Conservation (phyloP, 2,329 filamentous ascomycete genomes). For the Metarhizium brunneum region DNA sequence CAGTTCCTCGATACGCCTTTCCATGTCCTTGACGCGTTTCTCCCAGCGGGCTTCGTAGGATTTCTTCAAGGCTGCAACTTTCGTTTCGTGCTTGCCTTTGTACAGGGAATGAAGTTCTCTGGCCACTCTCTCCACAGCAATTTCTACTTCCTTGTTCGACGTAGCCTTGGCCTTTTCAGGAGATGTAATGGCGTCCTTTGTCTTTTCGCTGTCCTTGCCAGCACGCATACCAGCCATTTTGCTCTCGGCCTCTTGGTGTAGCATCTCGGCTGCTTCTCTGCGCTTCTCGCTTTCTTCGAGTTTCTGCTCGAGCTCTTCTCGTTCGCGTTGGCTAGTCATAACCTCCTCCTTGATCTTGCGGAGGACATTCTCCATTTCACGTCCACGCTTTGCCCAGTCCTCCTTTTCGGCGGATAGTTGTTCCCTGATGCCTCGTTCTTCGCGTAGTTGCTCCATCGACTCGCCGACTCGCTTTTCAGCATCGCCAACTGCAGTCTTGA, state of each 20-base stretch:
- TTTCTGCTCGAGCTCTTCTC: slow-evolving; percentile 66
- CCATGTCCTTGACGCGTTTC: slow-evolving; percentile 74
- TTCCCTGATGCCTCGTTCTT: slow-evolving; percentile 63
- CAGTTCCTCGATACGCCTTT: slow-evolving; percentile 60
- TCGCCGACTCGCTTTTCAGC: slow-evolving; percentile 88
- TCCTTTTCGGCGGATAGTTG: slow-evolving; percentile 65
- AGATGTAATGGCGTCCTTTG: slow-evolving; percentile 14
- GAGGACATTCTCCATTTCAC: slow-evolving; percentile 77
- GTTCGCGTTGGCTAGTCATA: slow-evolving; percentile 66
- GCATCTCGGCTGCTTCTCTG: slow-evolving; percentile 62
- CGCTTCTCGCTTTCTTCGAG: slow-evolving; percentile 70
- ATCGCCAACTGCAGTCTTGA: slow-evolving; percentile 81
- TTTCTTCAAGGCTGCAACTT: slow-evolving; percentile 82
- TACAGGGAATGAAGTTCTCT: slow-evolving; percentile 87
- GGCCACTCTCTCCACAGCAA: slow-evolving; percentile 84
- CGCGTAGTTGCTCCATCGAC: slow-evolving; percentile 72
- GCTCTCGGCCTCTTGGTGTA: slow-evolving; percentile 67
- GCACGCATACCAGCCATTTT: slow-evolving; percentile 67
- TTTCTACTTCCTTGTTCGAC: slow-evolving; percentile 60
- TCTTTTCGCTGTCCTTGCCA: slow-evolving; percentile 37
- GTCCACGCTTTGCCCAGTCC: slow-evolving; percentile 74
- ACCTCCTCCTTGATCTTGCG: slow-evolving; percentile 76
- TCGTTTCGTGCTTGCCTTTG: slow-evolving; percentile 95
- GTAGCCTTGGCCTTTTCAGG: slow-evolving; percentile 28
- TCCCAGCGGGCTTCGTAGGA: slow-evolving; percentile 82